Conservation (phyloP, 2,329 filamentous ascomycete genomes). For the Neocucurbitaria cava region DNA sequence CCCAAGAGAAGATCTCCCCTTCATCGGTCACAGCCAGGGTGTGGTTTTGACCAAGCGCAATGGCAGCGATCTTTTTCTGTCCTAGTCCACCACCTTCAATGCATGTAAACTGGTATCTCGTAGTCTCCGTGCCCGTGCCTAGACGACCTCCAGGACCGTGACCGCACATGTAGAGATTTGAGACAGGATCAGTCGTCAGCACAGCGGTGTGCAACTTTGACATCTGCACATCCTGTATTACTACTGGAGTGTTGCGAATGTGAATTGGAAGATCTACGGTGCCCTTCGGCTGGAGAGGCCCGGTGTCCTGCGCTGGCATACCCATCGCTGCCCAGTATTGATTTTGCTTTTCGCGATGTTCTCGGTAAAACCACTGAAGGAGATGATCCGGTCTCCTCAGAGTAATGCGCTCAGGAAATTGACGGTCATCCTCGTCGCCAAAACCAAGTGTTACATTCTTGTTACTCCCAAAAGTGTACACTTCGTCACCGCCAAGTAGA, state of each 20-base stretch:
- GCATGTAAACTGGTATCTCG: slow-evolving; percentile 83
- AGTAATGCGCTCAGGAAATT: slow-evolving; percentile 85
- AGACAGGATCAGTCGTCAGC: slow-evolving; percentile 83
- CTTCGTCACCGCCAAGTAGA: slow-evolving; percentile 74
- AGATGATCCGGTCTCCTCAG: slow-evolving; percentile 80
- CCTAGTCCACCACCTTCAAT: slow-evolving; percentile 76
- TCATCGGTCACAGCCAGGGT: slow-evolving; percentile 82
- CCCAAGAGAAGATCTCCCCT: slow-evolving; percentile 96
- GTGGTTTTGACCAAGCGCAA: slow-evolving; percentile 91
- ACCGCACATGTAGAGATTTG: slow-evolving; percentile 91
- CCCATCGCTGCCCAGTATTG: slow-evolving; percentile 51
- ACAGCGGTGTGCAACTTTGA: slow-evolving; percentile 93
- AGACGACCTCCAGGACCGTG: slow-evolving; percentile 89
- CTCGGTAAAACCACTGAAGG: slow-evolving; percentile 73
- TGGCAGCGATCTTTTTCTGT: slow-evolving; percentile 75
- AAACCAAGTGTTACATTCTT: slow-evolving; percentile 92
- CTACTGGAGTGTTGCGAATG: slow-evolving; percentile 73
- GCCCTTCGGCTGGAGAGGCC: slow-evolving; percentile 40
- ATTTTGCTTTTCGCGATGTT: slow-evolving; percentile 63
- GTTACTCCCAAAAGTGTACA: slow-evolving; percentile 95
- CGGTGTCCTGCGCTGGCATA: slow-evolving; percentile 26
- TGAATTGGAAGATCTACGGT: slow-evolving; percentile 71
- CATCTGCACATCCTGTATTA: slow-evolving; percentile 82
- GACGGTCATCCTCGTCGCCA: slow-evolving; percentile 93
- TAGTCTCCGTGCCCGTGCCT: slow-evolving; percentile 88